Percentiles rank a stretch among this genome's conserved stretches.
phyloP scores from a whole-genome alignment of 2,329 filamentous ascomycete species.

The Microsporum audouinii region DNA sequence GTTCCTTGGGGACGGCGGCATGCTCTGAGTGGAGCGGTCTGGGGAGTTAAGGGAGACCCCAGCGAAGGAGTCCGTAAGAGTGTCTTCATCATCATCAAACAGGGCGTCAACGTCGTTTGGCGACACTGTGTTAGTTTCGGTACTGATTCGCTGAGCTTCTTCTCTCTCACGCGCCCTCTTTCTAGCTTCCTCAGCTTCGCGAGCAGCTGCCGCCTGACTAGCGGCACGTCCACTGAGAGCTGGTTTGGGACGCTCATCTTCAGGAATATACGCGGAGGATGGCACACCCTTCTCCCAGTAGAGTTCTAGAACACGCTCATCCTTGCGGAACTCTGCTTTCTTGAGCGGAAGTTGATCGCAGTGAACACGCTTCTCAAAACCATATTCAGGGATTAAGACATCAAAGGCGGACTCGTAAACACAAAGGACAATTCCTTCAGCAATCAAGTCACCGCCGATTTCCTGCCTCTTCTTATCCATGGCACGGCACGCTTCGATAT shows the following conservation, averaged over 20 bases:
- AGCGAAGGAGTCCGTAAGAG: constrained; percentile 80
- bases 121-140: constrained; percentile 86
- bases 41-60: constrained; percentile 66
- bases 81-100: constrained; percentile 76
- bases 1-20: constrained; percentile 79
- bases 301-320: constrained; percentile 82
- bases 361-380: constrained; percentile 98
- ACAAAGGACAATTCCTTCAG: constrained; percentile 88
- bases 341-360: constrained; percentile 93
- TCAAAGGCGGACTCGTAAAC: constrained; percentile 99
- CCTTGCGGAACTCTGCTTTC: constrained; percentile 99
- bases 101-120: constrained; percentile 89
- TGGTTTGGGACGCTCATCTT: constrained; percentile 88
- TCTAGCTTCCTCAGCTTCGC: constrained; percentile 71
- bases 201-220: constrained; percentile 63
- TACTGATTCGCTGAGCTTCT: constrained; percentile 83
- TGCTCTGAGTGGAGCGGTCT: constrained; percentile 87
- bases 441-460: constrained; percentile 80
- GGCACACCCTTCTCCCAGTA: constrained; percentile 99
- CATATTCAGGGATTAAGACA: constrained; percentile 93
- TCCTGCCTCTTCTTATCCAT: constrained; percentile 90
- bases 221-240: constrained; percentile 60
- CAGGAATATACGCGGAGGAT: constrained; percentile 88
- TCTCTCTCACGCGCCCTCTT: constrained; percentile 75
- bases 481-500: constrained; percentile 90